Base-by-base conservation (phyloP, 1,284 basidiomycete species). In the Apiotrichum gamsii region DNA sequence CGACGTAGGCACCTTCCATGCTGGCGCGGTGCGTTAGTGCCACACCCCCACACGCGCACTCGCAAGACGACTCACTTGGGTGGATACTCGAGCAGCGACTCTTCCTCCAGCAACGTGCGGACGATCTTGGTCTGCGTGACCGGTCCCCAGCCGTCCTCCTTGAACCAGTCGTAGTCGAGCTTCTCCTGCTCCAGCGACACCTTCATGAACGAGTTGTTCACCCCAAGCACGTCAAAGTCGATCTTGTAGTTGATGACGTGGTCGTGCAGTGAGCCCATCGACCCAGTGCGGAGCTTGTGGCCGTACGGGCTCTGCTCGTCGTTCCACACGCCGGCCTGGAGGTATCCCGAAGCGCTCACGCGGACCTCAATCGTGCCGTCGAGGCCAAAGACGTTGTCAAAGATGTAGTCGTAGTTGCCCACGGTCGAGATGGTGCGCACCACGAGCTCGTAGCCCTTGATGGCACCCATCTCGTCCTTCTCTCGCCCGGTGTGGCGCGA, bases 351-450 rank as follows among this genome's bases (percentile, higher is more conserved):
- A 0, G 82, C 82, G 11, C 80, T 81, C 15, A 84, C 52, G 2
- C 78, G 74, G 21, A 82, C 79, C 64, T 83, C 82, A 23, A 84
- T 77, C 5, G 80, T 81, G 3, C 82, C 81, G 54, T 83, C 82
- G 11, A 82, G 65, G 49, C 80, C 77, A 74, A 83, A 83, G 3
- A 77, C 78, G 59, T 84, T 83, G 57, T 83, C 80, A 58, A 82
- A 83, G 19, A 51, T 46, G 19, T 62, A 65, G 39, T 74, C 80
- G 57, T 64, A 82, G 76, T 83, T 82, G 54, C 82, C 82, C 24
- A 83, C 77, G 0, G 81, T 80, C 15, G 49, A 33, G 28, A 82
- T 76, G 51, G 75, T 78, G 50, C 82, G 69, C 21, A 84, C 73
- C 18, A 77, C 75, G 24, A 84, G 70, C 30, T 78, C 75, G 56